phyloP scores from a whole-genome alignment of 306 rosid species.

The Rosa chinensis region DNA sequence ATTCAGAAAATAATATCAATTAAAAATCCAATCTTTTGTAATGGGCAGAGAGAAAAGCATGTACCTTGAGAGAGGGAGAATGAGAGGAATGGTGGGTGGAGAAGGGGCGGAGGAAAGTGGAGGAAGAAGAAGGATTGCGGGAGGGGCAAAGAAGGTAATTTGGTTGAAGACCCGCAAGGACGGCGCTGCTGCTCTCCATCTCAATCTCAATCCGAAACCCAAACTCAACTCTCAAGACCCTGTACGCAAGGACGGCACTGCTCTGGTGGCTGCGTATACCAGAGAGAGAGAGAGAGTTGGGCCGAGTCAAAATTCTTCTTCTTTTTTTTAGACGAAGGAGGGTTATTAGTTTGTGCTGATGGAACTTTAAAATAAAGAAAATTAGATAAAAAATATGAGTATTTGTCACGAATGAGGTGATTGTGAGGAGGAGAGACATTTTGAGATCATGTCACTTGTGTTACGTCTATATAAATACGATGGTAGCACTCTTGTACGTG shows the following conservation, averaged over 20 bases:
- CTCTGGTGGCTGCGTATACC: not conserved
- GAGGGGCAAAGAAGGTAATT: slow-evolving; percentile 45
- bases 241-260: not conserved
- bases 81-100: slow-evolving; percentile 31
- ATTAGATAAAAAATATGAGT: not conserved
- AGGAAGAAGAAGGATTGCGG: slow-evolving; percentile 28
- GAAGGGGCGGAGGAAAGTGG: slow-evolving; percentile 20
- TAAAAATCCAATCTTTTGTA: not conserved
- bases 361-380: not conserved
- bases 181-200: slow-evolving; percentile 79
- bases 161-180: slow-evolving; percentile 36
- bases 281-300: not conserved
- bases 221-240: not conserved
- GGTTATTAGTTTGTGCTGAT: not conserved
- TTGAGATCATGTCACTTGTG: not conserved
- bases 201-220: not conserved
- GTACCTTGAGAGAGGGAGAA: slow-evolving; percentile 46
- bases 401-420: not conserved
- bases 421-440: not conserved
- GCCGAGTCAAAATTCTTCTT: not conserved
- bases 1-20: not conserved
- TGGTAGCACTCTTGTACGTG: too few relatives aligned
- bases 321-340: too few relatives aligned
- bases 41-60: not conserved
- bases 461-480: not conserved